Conservation (phyloP, 352 stramenopile genomes). For the Pythium rhizo-oryzae region DNA sequence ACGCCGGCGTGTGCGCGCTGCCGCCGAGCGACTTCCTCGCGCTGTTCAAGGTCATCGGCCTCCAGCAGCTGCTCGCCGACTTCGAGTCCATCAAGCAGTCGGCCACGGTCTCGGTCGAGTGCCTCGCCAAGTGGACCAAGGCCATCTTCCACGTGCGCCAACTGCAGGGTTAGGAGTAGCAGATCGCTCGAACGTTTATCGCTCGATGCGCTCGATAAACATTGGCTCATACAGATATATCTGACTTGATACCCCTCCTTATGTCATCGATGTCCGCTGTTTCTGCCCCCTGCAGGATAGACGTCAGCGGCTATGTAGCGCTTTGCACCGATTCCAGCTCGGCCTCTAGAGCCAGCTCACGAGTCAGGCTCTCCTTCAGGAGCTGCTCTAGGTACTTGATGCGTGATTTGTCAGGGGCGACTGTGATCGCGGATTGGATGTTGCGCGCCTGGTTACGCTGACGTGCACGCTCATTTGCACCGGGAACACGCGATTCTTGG, state of each 20-base stretch:
- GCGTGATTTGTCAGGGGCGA: constrained; percentile 69
- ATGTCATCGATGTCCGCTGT: too few relatives aligned
- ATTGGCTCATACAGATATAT: too few relatives aligned
- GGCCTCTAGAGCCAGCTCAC: constrained; percentile 75
- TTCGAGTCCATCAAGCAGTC: constrained; percentile 35
- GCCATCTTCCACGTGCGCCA: constrained; percentile 16
- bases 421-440: constrained; percentile 64
- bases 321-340: constrained; percentile 60
- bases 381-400: constrained; percentile 88
- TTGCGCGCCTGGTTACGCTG: constrained; percentile 70
- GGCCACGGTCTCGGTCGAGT: constrained; percentile 18
- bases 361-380: constrained; percentile 74
- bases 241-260: too few relatives aligned
- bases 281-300: too few relatives aligned
- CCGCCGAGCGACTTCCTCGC: constrained; percentile 30
- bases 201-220: too few relatives aligned
- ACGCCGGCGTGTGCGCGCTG: constrained; percentile 33
- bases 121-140: constrained; percentile 29
- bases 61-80: constrained; percentile 33
- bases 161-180: not conserved
- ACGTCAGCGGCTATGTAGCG: too few relatives aligned
- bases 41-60: constrained; percentile 33
- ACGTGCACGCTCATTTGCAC: constrained; percentile 56
- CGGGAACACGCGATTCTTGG: too few relatives aligned
- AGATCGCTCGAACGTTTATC: too few relatives aligned